Conservation (phyloP, 1,284 basidiomycete species). For the Trichosporon asahii region DNA sequence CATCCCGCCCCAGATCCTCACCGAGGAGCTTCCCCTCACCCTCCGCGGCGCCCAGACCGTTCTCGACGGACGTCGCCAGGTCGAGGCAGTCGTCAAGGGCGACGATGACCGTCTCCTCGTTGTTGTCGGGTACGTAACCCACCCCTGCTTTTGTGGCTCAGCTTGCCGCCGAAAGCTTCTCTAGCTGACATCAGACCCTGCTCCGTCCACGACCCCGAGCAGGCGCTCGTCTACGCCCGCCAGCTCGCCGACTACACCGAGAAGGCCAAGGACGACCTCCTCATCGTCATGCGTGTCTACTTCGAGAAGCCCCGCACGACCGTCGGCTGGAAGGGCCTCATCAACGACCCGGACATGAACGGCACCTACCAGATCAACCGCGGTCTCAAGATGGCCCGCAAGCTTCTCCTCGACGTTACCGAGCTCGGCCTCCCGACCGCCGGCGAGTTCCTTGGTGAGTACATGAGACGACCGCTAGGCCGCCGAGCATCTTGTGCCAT, state of each 20-base stretch:
- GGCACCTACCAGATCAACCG: slow-evolving; percentile 96
- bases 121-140: slow-evolving; percentile 68
- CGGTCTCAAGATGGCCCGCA: slow-evolving; percentile 79
- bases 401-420: slow-evolving; percentile 84
- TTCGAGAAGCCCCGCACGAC: slow-evolving; percentile 96
- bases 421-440: slow-evolving; percentile 86
- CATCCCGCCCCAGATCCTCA: slow-evolving; percentile 86
- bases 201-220: slow-evolving; percentile 82
- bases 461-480: not conserved
- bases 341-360: slow-evolving; percentile 81
- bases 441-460: slow-evolving; percentile 77
- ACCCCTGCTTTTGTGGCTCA: not conserved
- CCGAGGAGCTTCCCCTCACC: slow-evolving; percentile 64
- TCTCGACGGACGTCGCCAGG: slow-evolving; percentile 72
- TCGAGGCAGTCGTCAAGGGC: slow-evolving; percentile 74
- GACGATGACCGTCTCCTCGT: slow-evolving; percentile 85
- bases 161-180: not conserved
- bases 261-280: slow-evolving; percentile 73
- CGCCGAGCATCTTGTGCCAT: not conserved
- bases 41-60: slow-evolving; percentile 58
- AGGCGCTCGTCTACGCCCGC: slow-evolving; percentile 78
- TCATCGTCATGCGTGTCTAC: slow-evolving; percentile 96
- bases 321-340: slow-evolving; percentile 61
- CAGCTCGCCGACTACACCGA: slow-evolving; percentile 78
- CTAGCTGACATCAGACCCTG: slow-evolving; percentile 63